Conservation (phyloP, 1,284 basidiomycete genomes). For the Naganishia albida region DNA sequence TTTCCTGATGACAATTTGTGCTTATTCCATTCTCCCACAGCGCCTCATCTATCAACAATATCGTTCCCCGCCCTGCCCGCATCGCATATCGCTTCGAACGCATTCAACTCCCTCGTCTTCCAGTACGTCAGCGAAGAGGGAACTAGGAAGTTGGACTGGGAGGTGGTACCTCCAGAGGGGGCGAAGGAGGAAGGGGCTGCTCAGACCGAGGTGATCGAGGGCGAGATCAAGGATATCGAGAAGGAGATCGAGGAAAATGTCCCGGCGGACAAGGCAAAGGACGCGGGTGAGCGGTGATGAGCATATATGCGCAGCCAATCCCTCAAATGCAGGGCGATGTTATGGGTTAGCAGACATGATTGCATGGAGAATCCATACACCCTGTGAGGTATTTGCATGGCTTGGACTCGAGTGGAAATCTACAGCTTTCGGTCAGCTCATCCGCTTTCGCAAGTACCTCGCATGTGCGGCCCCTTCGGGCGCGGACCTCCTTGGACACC, state of each 20-base stretch:
- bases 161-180: background rate
- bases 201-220: conserved; percentile 17
- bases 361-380: too few species aligned
- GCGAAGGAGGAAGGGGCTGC: background rate
- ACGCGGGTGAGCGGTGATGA: too few species aligned
- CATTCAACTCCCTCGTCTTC: conserved; percentile 24
- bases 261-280: too few species aligned
- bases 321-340: too few species aligned
- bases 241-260: background rate
- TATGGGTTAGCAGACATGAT: too few species aligned
- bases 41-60: conserved; percentile 15
- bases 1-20: background rate
- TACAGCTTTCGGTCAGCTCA: too few species aligned
- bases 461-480: too few species aligned
- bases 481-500: too few species aligned
- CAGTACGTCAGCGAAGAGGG: conserved; percentile 8
- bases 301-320: too few species aligned
- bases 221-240: background rate
- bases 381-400: too few species aligned
- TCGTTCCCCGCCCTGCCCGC: conserved; percentile 2
- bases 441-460: too few species aligned
- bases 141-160: conserved; percentile 8
- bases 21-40: background rate
- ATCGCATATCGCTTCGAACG: conserved; percentile 16
- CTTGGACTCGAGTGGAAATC: too few species aligned